Conservation (phyloP, 805 yeast genomes). For the Cyberlindnera nakhonratchasimensis region DNA sequence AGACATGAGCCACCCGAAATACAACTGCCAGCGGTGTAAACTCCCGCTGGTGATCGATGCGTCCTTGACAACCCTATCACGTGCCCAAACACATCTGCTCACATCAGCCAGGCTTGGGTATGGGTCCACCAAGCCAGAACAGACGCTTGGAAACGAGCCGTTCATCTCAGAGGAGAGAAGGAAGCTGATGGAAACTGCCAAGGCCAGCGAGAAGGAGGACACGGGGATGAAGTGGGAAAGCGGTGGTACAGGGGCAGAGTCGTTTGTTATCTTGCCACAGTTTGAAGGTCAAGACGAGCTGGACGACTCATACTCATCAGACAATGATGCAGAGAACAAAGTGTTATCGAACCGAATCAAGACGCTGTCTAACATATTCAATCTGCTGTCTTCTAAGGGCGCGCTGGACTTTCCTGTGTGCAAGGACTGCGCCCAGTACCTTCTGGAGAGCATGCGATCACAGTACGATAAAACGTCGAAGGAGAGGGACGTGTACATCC, state of each 20-base stretch:
- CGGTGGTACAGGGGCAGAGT: conserved; percentile 18
- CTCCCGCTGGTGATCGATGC: conserved; percentile 55
- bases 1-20: not conserved
- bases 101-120: conserved; percentile 33
- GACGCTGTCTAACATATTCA: conserved; percentile 62
- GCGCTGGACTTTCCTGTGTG: conserved; percentile 88
- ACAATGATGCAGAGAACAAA: conserved; percentile 28
- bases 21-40: conserved; percentile 59
- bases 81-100: conserved; percentile 54
- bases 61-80: conserved; percentile 47
- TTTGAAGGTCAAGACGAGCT: conserved; percentile 23
- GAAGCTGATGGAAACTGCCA: conserved; percentile 12
- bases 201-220: not conserved
- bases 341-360: conserved; percentile 48
- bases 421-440: conserved; percentile 69
- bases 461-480: conserved; percentile 69
- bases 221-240: conserved; percentile 13
- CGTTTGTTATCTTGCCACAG: conserved; percentile 29
- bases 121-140: conserved; percentile 13
- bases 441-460: conserved; percentile 60
- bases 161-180: conserved; percentile 24
- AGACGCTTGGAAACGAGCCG: conserved; percentile 23
- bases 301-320: conserved; percentile 27
- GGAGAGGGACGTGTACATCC: conserved; percentile 76
- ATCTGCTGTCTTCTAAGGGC: conserved; percentile 64